Evolutionary conservation across 2,329 filamentous ascomycete genomes (phyloP).

Genomic region (Stemphylium beticola): DNA sequence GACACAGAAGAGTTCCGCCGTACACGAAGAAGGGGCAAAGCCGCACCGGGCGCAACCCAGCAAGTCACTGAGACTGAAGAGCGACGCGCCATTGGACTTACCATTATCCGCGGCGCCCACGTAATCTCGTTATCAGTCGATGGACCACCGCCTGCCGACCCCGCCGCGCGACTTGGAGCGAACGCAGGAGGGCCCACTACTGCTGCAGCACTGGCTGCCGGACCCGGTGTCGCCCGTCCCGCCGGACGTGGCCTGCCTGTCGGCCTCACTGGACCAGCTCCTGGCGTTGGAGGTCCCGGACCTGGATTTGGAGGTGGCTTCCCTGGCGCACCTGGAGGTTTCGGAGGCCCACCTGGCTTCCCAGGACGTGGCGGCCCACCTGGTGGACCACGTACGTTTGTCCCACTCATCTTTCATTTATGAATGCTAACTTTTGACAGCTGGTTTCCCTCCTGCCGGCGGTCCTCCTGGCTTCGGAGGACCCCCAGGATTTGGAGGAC

Average conservation of each 20-base stretch:
- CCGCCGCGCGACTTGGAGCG: slow-evolving; percentile 84
- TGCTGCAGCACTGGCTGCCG: slow-evolving; percentile 70
- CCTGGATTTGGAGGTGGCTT: slow-evolving; percentile 61
- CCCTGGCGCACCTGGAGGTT: slow-evolving; percentile 46
- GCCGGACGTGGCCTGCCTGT: slow-evolving; percentile 84
- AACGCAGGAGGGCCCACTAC: slow-evolving; percentile 69
- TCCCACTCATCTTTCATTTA: neutral
- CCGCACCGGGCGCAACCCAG: slow-evolving; percentile 68
- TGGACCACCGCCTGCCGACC: slow-evolving; percentile 92
- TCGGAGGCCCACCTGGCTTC: slow-evolving; percentile 45
- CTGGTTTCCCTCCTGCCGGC: slow-evolving; percentile 54
- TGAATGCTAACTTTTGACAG: slow-evolving; percentile 34
- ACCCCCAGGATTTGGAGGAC: slow-evolving; percentile 36
- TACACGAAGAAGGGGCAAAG: slow-evolving; percentile 62
- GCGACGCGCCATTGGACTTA: slow-evolving; percentile 94
- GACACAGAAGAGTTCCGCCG: slow-evolving; percentile 74
- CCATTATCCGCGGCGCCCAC: slow-evolving; percentile 91
- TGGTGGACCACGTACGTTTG: slow-evolving; percentile 45
- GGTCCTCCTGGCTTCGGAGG: slow-evolving; percentile 56
- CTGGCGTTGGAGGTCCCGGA: slow-evolving; percentile 81
- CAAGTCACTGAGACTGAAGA: slow-evolving; percentile 85
- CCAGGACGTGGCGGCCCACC: slow-evolving; percentile 48
- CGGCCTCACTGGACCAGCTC: slow-evolving; percentile 86
- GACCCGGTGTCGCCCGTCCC: slow-evolving; percentile 88
- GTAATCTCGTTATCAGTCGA: slow-evolving; percentile 96